These are phyloP conservation scores for Eucalyptus pauciflora DNA, from an alignment of 345 rosid genomes.

Conservation along the genomic window DNA sequence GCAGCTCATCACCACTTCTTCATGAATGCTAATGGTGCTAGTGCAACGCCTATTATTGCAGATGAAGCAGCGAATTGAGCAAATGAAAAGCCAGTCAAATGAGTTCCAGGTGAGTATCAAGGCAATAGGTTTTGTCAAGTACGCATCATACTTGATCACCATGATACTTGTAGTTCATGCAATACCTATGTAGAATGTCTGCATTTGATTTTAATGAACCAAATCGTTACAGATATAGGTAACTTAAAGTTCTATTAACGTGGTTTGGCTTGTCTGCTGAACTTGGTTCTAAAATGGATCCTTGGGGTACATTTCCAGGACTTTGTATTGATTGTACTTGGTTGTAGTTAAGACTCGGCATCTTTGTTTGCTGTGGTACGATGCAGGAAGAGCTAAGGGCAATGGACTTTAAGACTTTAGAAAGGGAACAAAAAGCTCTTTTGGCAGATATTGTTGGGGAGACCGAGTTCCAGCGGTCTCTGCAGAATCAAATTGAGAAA, in stretches of 20 bases:
- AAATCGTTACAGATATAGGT: background rate
- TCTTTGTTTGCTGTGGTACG: background rate
- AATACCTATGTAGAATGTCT: background rate
- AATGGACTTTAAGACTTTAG: constrained; percentile 31
- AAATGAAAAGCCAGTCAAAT: constrained; percentile 22
- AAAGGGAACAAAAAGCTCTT: constrained; percentile 44
- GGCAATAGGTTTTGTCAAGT: background rate
- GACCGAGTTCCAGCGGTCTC: constrained; percentile 31
- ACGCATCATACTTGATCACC: accelerated
- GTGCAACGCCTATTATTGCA: constrained; percentile 4
- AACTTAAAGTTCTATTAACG: background rate
- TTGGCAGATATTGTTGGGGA: constrained; percentile 49
- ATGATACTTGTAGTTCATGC: background rate
- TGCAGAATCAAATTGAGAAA: constrained; percentile 37
- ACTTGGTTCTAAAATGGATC: background rate
- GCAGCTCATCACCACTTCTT: background rate
- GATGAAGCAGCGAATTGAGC: constrained; percentile 23
- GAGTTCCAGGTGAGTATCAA: constrained; percentile 31
- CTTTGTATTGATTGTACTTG: background rate
- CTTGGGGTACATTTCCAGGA: background rate
- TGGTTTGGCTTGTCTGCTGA: background rate
- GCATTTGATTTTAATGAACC: background rate
- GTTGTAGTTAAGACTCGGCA: background rate
- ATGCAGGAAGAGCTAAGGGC: constrained; percentile 48
- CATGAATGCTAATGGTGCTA: background rate